These are phyloP conservation scores for Cyberlindnera samutprakarnensis DNA, from an alignment of 805 yeast genomes.

Conservation along the genomic window DNA sequence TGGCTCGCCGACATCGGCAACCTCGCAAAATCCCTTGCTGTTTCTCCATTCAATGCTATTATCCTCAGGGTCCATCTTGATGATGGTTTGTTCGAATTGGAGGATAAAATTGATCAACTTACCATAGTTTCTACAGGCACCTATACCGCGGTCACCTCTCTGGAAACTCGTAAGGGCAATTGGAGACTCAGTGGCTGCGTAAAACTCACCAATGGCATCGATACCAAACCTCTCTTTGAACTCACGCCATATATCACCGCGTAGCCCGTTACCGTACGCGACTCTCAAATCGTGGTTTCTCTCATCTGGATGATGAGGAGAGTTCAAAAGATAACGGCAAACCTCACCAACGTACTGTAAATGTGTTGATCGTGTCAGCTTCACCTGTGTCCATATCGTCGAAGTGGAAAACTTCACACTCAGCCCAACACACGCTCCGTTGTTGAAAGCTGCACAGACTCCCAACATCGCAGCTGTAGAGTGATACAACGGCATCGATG, in stretches of 20 bases:
- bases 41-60: slow-evolving; percentile 65
- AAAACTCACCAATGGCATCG: slow-evolving; percentile 77
- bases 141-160: slow-evolving; percentile 70
- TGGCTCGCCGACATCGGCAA: slow-evolving; percentile 54
- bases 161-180: slow-evolving; percentile 80
- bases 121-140: slow-evolving; percentile 84
- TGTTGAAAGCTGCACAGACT: slow-evolving; percentile 55
- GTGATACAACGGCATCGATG: slow-evolving; percentile 94
- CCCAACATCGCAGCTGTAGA: slow-evolving; percentile 91
- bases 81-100: slow-evolving; percentile 49
- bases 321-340: slow-evolving; percentile 72
- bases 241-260: slow-evolving; percentile 81
- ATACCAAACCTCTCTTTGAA: slow-evolving; percentile 75
- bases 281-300: slow-evolving; percentile 48
- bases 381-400: slow-evolving; percentile 86
- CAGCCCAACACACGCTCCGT: slow-evolving; percentile 71
- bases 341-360: slow-evolving; percentile 94
- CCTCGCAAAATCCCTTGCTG: slow-evolving; percentile 53
- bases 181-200: slow-evolving; percentile 92
- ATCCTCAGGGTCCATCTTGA: slow-evolving; percentile 75
- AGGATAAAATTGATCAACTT: slow-evolving; percentile 43
- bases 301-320: slow-evolving; percentile 63
- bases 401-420: slow-evolving; percentile 78
- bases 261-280: slow-evolving; percentile 88
- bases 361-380: slow-evolving; percentile 61